Conservation (phyloP, 2,329 filamentous ascomycete species). For the Ophiostoma himal-ulmi region DNA sequence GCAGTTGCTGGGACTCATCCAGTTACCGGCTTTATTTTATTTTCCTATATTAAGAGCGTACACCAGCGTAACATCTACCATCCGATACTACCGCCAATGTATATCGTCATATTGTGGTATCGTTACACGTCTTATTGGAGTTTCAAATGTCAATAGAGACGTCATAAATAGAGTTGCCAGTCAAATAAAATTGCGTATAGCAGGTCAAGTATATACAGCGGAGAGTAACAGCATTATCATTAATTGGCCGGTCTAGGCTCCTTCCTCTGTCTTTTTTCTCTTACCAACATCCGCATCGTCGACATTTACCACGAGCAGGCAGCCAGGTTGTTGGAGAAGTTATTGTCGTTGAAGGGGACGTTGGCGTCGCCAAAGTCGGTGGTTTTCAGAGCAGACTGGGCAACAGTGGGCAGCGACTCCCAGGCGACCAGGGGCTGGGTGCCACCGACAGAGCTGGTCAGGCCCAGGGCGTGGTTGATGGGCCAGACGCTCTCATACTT, state of each 20-base stretch:
- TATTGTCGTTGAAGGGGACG: slow-evolving; percentile 36
- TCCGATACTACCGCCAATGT: no score
- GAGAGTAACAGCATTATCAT: slow-evolving; percentile 3
- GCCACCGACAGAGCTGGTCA: slow-evolving; percentile 31
- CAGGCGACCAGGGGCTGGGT: slow-evolving; percentile 40
- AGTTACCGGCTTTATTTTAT: no score
- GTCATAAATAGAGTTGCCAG: background rate
- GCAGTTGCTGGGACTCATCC: no score
- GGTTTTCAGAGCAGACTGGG: slow-evolving; percentile 35
- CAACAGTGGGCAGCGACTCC: slow-evolving; percentile 32
- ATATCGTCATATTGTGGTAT: no score
- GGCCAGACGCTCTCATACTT: slow-evolving; percentile 34
- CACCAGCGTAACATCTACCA: no score
- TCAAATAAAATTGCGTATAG: background rate
- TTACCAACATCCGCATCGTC: background rate
- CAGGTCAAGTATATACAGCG: slow-evolving; percentile 5
- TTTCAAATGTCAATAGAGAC: background rate
- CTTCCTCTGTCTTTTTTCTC: background rate
- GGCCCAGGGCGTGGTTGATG: slow-evolving; percentile 33
- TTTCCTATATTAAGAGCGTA: no score
- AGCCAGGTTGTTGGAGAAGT: slow-evolving; percentile 26
- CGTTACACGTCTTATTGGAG: no score
- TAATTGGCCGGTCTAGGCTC: background rate
- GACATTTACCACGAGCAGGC: background rate
- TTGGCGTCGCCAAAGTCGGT: slow-evolving; percentile 39